Evolutionary conservation across 192 early-diverging fungal genomes (phyloP), one percentile per base, ranked within the genome.

Genomic region (Geranomyces michiganensis): DNA sequence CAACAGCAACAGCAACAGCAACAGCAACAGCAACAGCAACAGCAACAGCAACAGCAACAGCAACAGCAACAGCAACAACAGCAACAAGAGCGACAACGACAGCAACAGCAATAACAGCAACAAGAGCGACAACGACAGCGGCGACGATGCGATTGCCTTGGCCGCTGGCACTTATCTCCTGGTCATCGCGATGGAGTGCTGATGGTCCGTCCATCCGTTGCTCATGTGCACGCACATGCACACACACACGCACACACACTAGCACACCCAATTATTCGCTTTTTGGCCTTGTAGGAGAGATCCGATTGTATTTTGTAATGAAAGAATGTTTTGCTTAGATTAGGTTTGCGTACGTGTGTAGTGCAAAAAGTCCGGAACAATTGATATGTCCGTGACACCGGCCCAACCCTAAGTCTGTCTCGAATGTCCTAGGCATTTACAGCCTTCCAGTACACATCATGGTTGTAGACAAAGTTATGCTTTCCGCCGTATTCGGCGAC

Each of bases 401-500:
- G 36, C 36, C 36, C 36, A 41, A 10, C 36, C 36, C 36, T 41
- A 41, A 7, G 36, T 41, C 36, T 41, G 36, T 41, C 36, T 41
- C 3, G 10, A 41, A 7, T 41, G 3, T 10, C 36, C 36, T 41
- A 29, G 12, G 58, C 58, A n/a, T 45, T 69, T 13, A 75, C 13
- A 3, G 58, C 67, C 47, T 72, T 75, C 94, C 93, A 95, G 76
- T 94, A 95, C 7, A 72, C 73, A 3, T 82, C 77, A 64, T 88
- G 87, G 62, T 88, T 70, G 71, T 85, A 93, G 49, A 86, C 83
- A 83, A 89, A 95, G 24, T 76, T 76, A 65, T 80, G 87, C 13
- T 77, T 62, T n/a, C 94, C 94, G 43, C 92, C 92, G 81, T 85
- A 94, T 41, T 88, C 87, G 10, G 49, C 76, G 65, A 91, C 87